Conservation (phyloP, 2,329 filamentous ascomycete genomes). For the Fusarium sp. region DNA sequence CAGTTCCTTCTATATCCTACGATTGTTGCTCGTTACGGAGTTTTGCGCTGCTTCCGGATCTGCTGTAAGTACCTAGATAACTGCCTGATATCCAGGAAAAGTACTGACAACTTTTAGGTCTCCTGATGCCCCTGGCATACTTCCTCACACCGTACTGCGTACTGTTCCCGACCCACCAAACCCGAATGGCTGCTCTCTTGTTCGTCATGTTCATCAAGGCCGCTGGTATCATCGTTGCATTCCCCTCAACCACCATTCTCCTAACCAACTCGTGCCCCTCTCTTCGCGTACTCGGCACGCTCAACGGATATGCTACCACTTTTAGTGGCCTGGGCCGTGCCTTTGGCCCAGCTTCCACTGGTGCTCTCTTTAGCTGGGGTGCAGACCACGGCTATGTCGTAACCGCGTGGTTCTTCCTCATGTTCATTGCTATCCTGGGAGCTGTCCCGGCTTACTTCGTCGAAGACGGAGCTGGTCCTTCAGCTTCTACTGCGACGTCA, state of each 20-base stretch:
- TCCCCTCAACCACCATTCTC: conserved; percentile 90
- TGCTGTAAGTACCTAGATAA: conserved; percentile 61
- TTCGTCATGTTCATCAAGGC: conserved; percentile 79
- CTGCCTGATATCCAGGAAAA: rapidly evolving
- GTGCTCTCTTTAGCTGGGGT: conserved; percentile 80
- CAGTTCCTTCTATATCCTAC: conserved; percentile 90
- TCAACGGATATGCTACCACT: conserved; percentile 91
- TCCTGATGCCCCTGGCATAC: conserved; percentile 81
- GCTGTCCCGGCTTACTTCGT: conserved; percentile 80
- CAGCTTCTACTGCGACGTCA: conserved; percentile 50
- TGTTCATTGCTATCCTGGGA: conserved; percentile 71
- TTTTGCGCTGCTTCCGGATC: conserved; percentile 78
- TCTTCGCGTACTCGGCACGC: conserved; percentile 80
- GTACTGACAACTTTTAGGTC: conserved; percentile 54
- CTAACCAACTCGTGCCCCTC: conserved; percentile 88
- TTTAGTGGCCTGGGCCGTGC: conserved; percentile 85
- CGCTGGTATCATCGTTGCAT: conserved; percentile 82
- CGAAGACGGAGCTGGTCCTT: conserved; percentile 78
- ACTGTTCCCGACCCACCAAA: conserved; percentile 63
- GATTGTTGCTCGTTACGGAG: conserved; percentile 78
- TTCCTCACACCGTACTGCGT: conserved; percentile 84
- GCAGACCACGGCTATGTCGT: conserved; percentile 81
- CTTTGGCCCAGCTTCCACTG: conserved; percentile 79
- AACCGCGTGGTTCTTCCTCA: conserved; percentile 85
- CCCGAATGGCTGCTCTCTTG: conserved; percentile 74